Evolutionary conservation across 192 early-diverging fungal species (phyloP), one percentile per base, ranked within the genome.

Genomic region (Backusella circina): DNA sequence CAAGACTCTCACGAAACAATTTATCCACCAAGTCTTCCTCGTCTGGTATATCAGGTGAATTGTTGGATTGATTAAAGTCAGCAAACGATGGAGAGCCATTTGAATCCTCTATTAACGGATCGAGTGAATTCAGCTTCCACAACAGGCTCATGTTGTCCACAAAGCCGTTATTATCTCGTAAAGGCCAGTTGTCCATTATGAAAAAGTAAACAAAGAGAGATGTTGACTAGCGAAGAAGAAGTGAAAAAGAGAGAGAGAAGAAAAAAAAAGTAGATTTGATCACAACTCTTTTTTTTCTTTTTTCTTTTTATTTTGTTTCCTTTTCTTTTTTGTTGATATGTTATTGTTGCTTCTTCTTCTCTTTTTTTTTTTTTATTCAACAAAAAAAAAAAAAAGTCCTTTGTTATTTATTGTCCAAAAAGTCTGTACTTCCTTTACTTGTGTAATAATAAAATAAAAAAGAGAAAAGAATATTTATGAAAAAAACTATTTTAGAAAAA

Each of bases 161-260:
- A 41, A 74, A 64, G 32, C 65, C 76, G 7, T 33, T 73, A 47
- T 67, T 73, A 21, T 78, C 72, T 41, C 41, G 71, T 33, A 78
- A 67, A 39, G 77, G 33, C 77, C 77, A 78, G 39, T 78, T 64
- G 16, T 78, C 77, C 77, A 78, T 78, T 44, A 15, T 72, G 51
- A 35, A 35, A 37, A 67, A 16, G 18, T 37, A 33, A 36, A 65
- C 30, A 30, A 67, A 26, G 65, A 35, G 28, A 68, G 67, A 37
- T 33, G 67, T 35, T 33, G 21, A 44, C 23, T 30, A 70, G 23
- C 9, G n/a, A 70, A 70, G 41, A 50, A 28, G n/a, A 68, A 38
- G 8, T 32, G 33, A 70, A 21, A 28, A 26, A 30, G n/a, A 68
- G 18, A 36, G 21, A 54, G 32, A 35, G 38, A 35, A 37, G 38